Percentiles rank a stretch among this genome's conserved stretches.
Evolutionary conservation across 108 stramenopile species (phyloP).

Genomic region (Nannochloropsis salina): DNA sequence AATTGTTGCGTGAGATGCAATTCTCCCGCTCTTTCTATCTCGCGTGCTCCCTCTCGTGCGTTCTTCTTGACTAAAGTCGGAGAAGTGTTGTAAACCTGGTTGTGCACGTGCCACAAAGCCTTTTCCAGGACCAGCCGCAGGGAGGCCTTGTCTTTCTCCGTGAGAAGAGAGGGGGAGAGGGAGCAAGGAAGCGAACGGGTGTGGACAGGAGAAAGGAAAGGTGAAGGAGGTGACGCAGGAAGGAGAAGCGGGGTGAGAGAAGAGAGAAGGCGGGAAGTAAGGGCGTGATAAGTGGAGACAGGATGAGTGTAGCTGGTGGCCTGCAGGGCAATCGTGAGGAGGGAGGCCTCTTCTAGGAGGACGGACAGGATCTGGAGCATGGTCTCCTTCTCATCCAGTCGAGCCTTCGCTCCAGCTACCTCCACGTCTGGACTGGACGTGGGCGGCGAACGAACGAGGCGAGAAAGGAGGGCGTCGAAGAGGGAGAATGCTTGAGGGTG

Average conservation of each 20-base stretch:
- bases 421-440: neutral
- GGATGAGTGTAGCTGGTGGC: neutral
- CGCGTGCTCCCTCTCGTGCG: neutral
- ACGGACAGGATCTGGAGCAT: neutral
- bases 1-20: neutral
- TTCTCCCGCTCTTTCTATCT: neutral
- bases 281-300: neutral
- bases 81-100: neutral
- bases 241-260: neutral
- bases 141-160: neutral
- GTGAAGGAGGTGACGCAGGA: neutral
- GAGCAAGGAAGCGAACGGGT: neutral
- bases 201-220: neutral
- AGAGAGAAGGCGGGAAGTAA: slow-evolving; percentile 10
- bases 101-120: neutral
- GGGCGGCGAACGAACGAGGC: neutral
- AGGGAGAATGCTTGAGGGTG: neutral
- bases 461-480: neutral
- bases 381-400: neutral
- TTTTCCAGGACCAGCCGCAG: neutral
- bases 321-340: neutral
- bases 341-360: neutral
- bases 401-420: neutral
- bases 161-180: slow-evolving; percentile 4
- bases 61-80: neutral